A percentile compares a stretch with the other conserved stretches of the same genome.
phyloP scores from a whole-genome alignment of 805 yeast genomes.

The Lipomyces sp. region DNA sequence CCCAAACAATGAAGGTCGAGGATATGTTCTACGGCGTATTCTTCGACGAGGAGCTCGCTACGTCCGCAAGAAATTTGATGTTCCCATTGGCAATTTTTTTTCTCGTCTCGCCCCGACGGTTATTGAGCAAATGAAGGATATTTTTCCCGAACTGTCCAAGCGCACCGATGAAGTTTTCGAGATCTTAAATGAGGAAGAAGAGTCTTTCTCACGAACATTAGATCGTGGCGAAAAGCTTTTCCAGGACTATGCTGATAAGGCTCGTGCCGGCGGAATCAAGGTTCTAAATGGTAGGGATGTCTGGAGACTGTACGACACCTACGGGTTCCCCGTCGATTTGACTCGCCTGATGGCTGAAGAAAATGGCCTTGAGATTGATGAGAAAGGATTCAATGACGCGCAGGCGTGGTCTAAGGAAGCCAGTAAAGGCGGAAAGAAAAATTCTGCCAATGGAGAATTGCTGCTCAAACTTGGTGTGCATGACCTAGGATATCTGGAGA shows the following conservation, averaged over 20 bases:
- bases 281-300: slow-evolving; percentile 90
- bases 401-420: slow-evolving; percentile 90
- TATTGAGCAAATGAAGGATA: slow-evolving; percentile 80
- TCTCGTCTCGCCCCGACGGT: slow-evolving; percentile 90
- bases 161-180: slow-evolving; percentile 79
- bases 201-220: slow-evolving; percentile 89
- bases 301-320: slow-evolving; percentile 98
- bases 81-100: slow-evolving; percentile 93
- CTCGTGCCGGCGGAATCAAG: slow-evolving; percentile 73
- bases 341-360: slow-evolving; percentile 99
- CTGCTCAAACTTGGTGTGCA: slow-evolving; percentile 89
- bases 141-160: slow-evolving; percentile 87
- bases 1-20: slow-evolving; percentile 99
- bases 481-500: slow-evolving; percentile 72
- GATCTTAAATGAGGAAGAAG: slow-evolving; percentile 94
- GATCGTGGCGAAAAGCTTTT: slow-evolving; percentile 98
- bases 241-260: slow-evolving; percentile 87
- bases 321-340: slow-evolving; percentile 98
- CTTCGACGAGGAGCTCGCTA: slow-evolving; percentile 97
- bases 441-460: slow-evolving; percentile 54
- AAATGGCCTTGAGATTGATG: slow-evolving; percentile 90
- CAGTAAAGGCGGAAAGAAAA: slow-evolving; percentile 82
- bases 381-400: slow-evolving; percentile 89
- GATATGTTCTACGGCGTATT: slow-evolving; percentile 95
- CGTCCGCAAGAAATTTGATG: slow-evolving; percentile 93